phyloP scores from a whole-genome alignment of 371 early-diverging fungal species.

The Saksenaea oblongispora region DNA sequence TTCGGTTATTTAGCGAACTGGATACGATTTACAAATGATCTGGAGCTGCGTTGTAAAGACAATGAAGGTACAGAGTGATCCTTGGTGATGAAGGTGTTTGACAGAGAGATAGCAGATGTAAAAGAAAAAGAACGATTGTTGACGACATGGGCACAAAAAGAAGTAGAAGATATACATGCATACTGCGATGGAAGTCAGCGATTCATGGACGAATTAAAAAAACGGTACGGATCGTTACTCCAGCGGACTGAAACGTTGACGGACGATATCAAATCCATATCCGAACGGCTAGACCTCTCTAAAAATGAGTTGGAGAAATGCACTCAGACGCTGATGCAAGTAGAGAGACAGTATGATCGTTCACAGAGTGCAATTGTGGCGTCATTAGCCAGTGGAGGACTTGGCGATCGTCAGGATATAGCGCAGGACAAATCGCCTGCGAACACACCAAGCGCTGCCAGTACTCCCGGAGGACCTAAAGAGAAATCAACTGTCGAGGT shows the following conservation, averaged over 20 bases:
- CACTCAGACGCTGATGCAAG: slow-evolving; percentile 17
- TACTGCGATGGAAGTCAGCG: slow-evolving; percentile 23
- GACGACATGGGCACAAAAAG: slow-evolving; percentile 30
- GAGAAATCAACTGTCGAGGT: background rate
- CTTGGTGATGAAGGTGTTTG: background rate
- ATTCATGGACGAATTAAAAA: slow-evolving; percentile 22
- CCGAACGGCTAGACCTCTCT: slow-evolving; percentile 18
- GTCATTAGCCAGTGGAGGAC: slow-evolving; percentile 22
- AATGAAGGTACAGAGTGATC: background rate
- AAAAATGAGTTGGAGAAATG: slow-evolving; percentile 28
- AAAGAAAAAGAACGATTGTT: slow-evolving; percentile 1
- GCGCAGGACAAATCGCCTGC: background rate
- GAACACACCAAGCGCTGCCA: background rate
- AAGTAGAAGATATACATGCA: slow-evolving; percentile 25
- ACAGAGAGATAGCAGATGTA: background rate
- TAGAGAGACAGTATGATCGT: slow-evolving; percentile 39
- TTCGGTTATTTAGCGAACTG: background rate
- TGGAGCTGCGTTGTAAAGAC: background rate
- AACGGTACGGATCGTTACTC: slow-evolving; percentile 10
- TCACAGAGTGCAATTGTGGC: slow-evolving; percentile 32
- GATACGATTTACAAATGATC: background rate
- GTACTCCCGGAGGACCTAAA: background rate
- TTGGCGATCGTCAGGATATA: slow-evolving; percentile 21
- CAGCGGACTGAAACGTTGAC: slow-evolving; percentile 14
- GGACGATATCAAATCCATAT: slow-evolving; percentile 7